Conservation (phyloP, 805 yeast genomes). For the Ogataea henricii region DNA sequence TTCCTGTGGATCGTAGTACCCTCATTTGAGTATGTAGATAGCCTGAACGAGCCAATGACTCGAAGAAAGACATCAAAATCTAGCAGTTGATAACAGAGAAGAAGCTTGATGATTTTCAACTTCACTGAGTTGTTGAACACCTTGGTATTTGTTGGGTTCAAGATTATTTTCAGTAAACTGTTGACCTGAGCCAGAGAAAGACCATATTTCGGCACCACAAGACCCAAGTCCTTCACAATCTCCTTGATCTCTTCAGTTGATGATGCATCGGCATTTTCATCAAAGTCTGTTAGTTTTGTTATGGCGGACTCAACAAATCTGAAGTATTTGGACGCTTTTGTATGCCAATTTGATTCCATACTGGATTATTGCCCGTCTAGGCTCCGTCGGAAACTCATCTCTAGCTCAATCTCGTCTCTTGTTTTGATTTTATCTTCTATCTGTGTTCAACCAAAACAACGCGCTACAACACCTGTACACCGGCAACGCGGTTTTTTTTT, state of each 20-base stretch:
- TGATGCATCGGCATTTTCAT: not conserved
- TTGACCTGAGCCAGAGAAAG: slow-evolving; percentile 20
- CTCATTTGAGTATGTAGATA: slow-evolving; percentile 25
- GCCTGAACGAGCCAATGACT: slow-evolving; percentile 24
- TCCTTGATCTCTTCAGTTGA: slow-evolving; percentile 7
- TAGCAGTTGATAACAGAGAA: slow-evolving; percentile 25
- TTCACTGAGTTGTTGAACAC: slow-evolving; percentile 19
- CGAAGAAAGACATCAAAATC: slow-evolving; percentile 26
- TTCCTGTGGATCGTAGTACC: slow-evolving; percentile 18
- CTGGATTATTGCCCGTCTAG: not conserved
- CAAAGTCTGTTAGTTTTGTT: not conserved
- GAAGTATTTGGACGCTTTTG: slow-evolving; percentile 14
- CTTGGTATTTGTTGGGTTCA: slow-evolving; percentile 18
- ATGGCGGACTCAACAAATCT: slow-evolving; percentile 14
- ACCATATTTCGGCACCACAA: slow-evolving; percentile 31
- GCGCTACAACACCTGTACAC: slow-evolving; percentile 1
- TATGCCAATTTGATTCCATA: slow-evolving; percentile 2
- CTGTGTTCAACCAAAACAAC: slow-evolving; percentile 1
- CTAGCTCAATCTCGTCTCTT: not conserved
- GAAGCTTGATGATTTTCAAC: slow-evolving; percentile 15
- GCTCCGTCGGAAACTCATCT: not conserved
- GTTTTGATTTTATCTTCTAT: not conserved
- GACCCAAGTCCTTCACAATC: slow-evolving; percentile 18
- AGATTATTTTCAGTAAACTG: slow-evolving; percentile 22
- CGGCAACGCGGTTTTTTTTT: slow-evolving; percentile 3